phyloP scores from a whole-genome alignment of 306 rosid genomes.

The Lotus japonicus region DNA sequence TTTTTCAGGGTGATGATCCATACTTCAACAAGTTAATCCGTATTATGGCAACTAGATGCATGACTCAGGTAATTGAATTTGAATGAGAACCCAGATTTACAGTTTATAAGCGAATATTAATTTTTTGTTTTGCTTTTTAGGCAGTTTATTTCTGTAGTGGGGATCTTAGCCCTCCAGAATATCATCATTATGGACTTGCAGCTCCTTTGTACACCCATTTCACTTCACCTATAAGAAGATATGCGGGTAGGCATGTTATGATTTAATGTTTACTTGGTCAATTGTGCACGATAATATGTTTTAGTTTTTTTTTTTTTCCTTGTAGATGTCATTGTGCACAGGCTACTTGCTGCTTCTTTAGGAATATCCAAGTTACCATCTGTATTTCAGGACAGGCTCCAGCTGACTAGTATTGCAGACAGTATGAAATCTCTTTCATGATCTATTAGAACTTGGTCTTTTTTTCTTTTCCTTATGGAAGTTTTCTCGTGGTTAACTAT shows the following conservation, averaged over 20 bases:
- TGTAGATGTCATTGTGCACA: constrained; percentile 90
- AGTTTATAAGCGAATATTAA: constrained; percentile 8
- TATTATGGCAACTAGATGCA: constrained; percentile 93
- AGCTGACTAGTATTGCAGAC: constrained; percentile 75
- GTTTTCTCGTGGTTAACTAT: background rate
- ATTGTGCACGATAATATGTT: constrained; percentile 7
- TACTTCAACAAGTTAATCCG: constrained; percentile 92
- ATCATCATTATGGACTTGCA: constrained; percentile 97
- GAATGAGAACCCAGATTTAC: background rate
- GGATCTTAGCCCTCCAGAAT: constrained; percentile 91
- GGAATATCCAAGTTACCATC: constrained; percentile 71
- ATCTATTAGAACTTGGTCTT: background rate
- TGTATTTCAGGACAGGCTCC: constrained; percentile 67
- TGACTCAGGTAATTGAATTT: constrained; percentile 72
- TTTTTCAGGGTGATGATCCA: constrained; percentile 83
- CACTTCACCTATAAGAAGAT: constrained; percentile 97
- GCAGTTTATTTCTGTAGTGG: constrained; percentile 97
- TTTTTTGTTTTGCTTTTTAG: constrained; percentile 26
- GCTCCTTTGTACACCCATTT: constrained; percentile 87
- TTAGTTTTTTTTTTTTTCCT: constrained; percentile 15
- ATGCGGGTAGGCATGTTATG: constrained; percentile 53
- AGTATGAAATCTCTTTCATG: constrained; percentile 50
- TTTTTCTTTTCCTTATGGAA: background rate
- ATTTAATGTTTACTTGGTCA: constrained; percentile 13
- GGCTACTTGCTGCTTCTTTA: constrained; percentile 91